These are phyloP conservation scores for Botrytis paeoniae DNA, from an alignment of 2,329 filamentous ascomycete genomes.

Conservation along the genomic window DNA sequence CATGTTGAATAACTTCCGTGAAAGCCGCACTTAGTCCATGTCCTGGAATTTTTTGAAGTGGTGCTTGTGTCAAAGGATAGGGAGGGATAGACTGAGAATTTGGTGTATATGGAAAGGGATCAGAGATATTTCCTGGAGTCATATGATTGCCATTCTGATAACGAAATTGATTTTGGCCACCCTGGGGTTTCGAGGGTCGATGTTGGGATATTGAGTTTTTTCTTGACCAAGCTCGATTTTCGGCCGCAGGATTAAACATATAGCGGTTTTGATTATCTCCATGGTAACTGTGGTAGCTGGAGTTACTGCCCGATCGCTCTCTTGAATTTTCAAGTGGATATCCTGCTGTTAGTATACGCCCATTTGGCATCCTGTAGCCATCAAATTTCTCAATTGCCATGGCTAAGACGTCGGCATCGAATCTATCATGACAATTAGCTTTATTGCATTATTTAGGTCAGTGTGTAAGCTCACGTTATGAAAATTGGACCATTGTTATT, in stretches of 20 bases:
- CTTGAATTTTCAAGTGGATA: conserved; percentile 16
- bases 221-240: not conserved
- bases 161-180: not conserved
- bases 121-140: not conserved
- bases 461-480: conserved; percentile 27
- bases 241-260: not conserved
- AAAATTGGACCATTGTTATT: conserved; percentile 21
- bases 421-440: conserved; percentile 1
- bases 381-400: conserved; percentile 15
- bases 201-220: conserved; percentile 15
- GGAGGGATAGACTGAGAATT: not conserved
- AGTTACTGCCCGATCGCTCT: conserved; percentile 20
- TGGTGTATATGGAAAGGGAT: not conserved
- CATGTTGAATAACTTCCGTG: conserved; percentile 18
- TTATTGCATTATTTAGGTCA: not conserved
- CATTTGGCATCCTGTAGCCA: conserved; percentile 8
- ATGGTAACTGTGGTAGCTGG: conserved; percentile 16
- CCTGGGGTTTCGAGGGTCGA: conserved; percentile 16
- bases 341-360: conserved; percentile 1
- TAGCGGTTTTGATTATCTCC: not conserved
- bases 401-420: conserved; percentile 9
- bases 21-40: not conserved
- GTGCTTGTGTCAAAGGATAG: not conserved
- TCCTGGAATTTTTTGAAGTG: not conserved
- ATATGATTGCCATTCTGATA: conserved; percentile 5